phyloP scores from a whole-genome alignment of 495 filamentous ascomycete genomes.

The Podospora appendiculata region DNA sequence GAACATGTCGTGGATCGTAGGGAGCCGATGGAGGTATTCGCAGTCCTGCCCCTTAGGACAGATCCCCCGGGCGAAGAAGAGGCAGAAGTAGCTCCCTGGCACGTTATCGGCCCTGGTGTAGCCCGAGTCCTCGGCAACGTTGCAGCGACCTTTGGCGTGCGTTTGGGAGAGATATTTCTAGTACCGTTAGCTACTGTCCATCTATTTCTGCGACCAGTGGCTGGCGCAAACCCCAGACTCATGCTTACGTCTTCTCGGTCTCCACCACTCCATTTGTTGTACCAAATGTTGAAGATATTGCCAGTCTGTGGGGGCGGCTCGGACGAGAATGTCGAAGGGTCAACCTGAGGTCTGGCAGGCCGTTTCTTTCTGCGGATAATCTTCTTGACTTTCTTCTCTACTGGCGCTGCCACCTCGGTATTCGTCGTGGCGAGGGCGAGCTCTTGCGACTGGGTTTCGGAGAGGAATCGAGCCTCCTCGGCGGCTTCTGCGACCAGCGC shows the following conservation, averaged over 20 bases:
- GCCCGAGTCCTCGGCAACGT: conserved; percentile 71
- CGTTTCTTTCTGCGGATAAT: conserved; percentile 60
- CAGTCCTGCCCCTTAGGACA: conserved; percentile 77
- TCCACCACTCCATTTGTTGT: conserved; percentile 92
- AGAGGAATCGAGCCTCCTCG: not conserved
- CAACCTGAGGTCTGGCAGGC: conserved; percentile 67
- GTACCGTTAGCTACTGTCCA: too few relatives aligned
- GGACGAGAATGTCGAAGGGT: conserved; percentile 66
- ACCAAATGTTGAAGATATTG: conserved; percentile 70
- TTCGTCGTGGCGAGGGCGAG: conserved; percentile 28
- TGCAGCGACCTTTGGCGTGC: conserved; percentile 67
- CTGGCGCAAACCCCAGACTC: not conserved
- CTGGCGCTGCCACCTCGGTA: conserved; percentile 39
- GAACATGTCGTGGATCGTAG: conserved; percentile 73
- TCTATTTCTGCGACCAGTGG: too few relatives aligned
- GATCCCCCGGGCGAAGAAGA: conserved; percentile 66
- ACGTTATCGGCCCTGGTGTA: conserved; percentile 80
- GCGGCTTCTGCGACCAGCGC: not conserved
- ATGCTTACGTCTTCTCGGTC: conserved; percentile 66
- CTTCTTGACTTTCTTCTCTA: conserved; percentile 54
- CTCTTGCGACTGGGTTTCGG: conserved; percentile 6
- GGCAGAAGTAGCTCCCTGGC: conserved; percentile 77
- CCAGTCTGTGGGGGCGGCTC: conserved; percentile 86
- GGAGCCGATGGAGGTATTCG: conserved; percentile 87
- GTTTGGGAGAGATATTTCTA: conserved; percentile 65